Percentiles rank a stretch among this genome's conserved stretches.
Conservation (phyloP, 306 rosid genomes). For the Ammopiptanthus mongolicus region DNA sequence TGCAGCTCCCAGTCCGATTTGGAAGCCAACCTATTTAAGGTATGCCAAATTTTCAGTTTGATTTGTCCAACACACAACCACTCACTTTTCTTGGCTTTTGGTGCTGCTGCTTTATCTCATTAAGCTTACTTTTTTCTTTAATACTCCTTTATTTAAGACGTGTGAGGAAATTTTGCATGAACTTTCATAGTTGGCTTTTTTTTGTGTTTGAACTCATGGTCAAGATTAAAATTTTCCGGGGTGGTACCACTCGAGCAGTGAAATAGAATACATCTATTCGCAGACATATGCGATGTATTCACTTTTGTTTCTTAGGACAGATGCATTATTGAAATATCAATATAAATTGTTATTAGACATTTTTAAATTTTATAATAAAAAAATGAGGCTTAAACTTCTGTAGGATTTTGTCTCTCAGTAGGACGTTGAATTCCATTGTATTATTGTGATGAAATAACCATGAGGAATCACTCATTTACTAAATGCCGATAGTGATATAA, state of each 20-base stretch:
- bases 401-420: neutral
- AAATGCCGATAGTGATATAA: neutral
- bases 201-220: neutral
- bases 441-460: neutral
- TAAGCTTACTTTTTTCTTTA: neutral
- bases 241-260: neutral
- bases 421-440: constrained; percentile 5
- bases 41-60: constrained; percentile 18
- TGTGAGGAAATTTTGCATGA: neutral
- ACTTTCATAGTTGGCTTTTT: neutral
- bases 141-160: neutral
- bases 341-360: neutral
- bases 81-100: neutral
- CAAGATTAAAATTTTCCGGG: neutral
- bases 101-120: neutral
- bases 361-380: neutral
- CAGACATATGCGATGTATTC: neutral
- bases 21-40: constrained; percentile 92
- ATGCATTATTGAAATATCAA: neutral
- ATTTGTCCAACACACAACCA: neutral
- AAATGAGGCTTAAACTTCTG: neutral
- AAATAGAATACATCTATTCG: neutral
- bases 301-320: no score
- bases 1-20: constrained; percentile 86
- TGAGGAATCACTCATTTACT: neutral